Percentiles rank a stretch among this genome's conserved stretches.
phyloP scores from a whole-genome alignment of 23 red algal species.

The Rhodosorus marinus region DNA sequence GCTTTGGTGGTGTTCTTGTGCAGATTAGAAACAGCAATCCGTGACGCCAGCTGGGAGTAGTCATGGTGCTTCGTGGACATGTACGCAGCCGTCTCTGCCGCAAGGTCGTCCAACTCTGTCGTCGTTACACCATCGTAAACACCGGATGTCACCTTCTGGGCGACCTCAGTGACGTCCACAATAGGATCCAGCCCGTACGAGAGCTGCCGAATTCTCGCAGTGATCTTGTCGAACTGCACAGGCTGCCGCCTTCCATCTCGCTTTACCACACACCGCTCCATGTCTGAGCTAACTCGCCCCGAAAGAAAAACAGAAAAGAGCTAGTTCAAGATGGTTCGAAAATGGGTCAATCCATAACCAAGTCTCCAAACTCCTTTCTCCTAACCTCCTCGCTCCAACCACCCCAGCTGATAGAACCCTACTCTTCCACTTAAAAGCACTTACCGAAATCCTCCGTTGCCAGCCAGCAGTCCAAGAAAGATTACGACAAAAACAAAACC shows the following conservation, averaged over 20 bases:
- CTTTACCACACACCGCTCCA: constrained; percentile 99
- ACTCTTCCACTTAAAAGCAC: too few relatives aligned
- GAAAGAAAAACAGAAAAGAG: too few relatives aligned
- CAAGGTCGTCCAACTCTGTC: constrained; percentile 89
- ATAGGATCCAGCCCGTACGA: constrained; percentile 87
- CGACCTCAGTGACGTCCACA: constrained; percentile 96
- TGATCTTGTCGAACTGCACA: constrained; percentile 99
- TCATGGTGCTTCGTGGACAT: constrained; percentile 91
- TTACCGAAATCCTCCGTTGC: too few relatives aligned
- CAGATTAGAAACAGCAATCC: constrained; percentile 92
- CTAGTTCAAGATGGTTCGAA: too few relatives aligned
- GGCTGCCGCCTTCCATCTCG: constrained; percentile 89
- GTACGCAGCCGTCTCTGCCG: constrained; percentile 96
- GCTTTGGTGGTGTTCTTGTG: constrained; percentile 93
- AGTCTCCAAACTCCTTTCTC: too few relatives aligned
- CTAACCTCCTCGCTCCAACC: too few relatives aligned
- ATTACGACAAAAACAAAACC: too few relatives aligned
- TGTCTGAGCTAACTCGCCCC: too few relatives aligned
- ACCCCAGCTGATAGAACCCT: too few relatives aligned
- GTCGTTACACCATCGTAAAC: constrained; percentile 95
- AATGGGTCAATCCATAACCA: too few relatives aligned
- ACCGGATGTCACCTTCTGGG: constrained; percentile 86
- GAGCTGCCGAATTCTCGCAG: constrained; percentile 89
- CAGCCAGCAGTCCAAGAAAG: too few relatives aligned
- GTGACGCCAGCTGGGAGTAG: constrained; percentile 86